Conservation (phyloP, 139 green algal genomes). For the Tetratostichococcus sp. region DNA sequence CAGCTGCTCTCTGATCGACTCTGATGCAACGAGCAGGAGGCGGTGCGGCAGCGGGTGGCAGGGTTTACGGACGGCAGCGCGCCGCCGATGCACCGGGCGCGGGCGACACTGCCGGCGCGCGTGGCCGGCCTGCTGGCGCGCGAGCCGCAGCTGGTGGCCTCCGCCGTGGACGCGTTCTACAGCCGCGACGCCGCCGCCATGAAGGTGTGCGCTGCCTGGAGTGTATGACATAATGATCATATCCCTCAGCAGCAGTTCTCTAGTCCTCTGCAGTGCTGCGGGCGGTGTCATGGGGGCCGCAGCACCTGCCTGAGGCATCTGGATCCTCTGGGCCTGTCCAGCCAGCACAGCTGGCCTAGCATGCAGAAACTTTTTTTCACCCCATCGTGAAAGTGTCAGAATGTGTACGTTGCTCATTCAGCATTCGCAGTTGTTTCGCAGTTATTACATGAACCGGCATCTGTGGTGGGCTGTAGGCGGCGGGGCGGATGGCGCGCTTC, state of each 20-base stretch:
- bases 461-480: slow-evolving; percentile 43
- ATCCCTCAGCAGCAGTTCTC: too few species aligned
- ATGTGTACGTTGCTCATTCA: neutral
- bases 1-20: too few species aligned
- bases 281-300: too few species aligned
- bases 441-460: too few species aligned
- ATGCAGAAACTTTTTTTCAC: too few species aligned
- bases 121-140: slow-evolving; percentile 44
- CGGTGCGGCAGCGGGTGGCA: slow-evolving; percentile 17
- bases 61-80: slow-evolving; percentile 27
- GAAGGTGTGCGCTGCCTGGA: slow-evolving; percentile 14
- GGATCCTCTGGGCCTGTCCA: too few species aligned
- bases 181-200: slow-evolving; percentile 39
- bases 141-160: slow-evolving; percentile 57
- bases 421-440: neutral
- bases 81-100: slow-evolving; percentile 33
- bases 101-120: slow-evolving; percentile 38
- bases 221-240: too few species aligned
- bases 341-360: too few species aligned
- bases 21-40: slow-evolving; percentile 1
- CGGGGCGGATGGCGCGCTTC: slow-evolving; percentile 39
- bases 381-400: too few species aligned
- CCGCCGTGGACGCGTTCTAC: slow-evolving; percentile 65
- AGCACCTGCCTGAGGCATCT: too few species aligned
- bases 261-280: too few species aligned